Conservation (phyloP, 495 filamentous ascomycete genomes). For the Daldinia childiae region DNA sequence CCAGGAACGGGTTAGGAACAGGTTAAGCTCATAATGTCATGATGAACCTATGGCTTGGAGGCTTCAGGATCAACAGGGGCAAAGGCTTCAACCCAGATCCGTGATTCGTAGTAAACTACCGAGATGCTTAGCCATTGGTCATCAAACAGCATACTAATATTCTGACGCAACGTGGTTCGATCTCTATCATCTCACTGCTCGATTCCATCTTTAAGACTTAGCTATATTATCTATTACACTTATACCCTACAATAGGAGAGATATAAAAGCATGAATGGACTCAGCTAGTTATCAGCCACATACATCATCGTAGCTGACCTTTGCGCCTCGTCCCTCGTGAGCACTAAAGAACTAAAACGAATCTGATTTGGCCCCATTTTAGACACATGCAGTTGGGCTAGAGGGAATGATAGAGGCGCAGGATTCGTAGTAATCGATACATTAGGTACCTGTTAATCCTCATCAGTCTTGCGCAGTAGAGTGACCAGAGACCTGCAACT, state of each 20-base stretch:
- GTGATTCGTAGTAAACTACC: constrained; percentile 11
- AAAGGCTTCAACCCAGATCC: constrained; percentile 5
- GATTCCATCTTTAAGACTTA: not conserved
- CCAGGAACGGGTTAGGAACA: constrained; percentile 36
- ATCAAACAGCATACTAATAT: not conserved
- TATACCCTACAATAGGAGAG: constrained; percentile 1
- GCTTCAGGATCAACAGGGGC: constrained; percentile 36
- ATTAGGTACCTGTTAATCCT: constrained; percentile 35
- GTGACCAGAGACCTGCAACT: constrained; percentile 18
- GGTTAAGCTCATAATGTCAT: constrained; percentile 26
- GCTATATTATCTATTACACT: not conserved
- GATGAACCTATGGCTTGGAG: constrained; percentile 18
- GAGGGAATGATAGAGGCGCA: not conserved
- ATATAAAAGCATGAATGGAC: constrained; percentile 8
- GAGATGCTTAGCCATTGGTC: constrained; percentile 2
- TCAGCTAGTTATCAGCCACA: constrained; percentile 8
- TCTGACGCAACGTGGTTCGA: not conserved
- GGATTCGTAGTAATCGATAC: constrained; percentile 39
- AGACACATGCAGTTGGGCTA: constrained; percentile 7
- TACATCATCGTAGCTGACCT: constrained; percentile 5
- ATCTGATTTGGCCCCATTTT: constrained; percentile 14
- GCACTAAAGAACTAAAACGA: constrained; percentile 14
- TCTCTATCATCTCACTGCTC: not conserved
- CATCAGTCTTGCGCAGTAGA: constrained; percentile 32
- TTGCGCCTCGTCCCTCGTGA: constrained; percentile 17